A percentile compares a stretch with the other conserved stretches of the same genome.
These are phyloP conservation scores for Aspergillus nidulans DNA, from an alignment of 495 filamentous ascomycete genomes.

Conservation along the genomic window DNA sequence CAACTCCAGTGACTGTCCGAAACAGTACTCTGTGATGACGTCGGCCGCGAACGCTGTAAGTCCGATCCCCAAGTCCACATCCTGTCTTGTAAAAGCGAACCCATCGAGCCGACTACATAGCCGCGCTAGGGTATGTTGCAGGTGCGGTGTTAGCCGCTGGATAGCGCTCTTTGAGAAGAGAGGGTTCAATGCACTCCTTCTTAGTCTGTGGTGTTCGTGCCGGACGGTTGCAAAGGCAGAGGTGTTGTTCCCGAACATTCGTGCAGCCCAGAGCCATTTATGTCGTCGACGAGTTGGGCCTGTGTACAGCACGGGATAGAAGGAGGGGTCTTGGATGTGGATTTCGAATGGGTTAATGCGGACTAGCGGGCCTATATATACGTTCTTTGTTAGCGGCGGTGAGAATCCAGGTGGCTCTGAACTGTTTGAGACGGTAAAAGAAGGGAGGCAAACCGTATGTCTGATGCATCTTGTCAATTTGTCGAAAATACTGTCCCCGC, in stretches of 20 bases:
- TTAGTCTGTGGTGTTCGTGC: slow-evolving; percentile 2
- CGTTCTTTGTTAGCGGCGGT: too few species aligned
- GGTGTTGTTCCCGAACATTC: slow-evolving; percentile 1
- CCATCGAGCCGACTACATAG: slow-evolving; percentile 1
- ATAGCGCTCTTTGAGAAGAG: slow-evolving; percentile 3
- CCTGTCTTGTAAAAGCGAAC: not conserved
- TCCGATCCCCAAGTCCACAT: not conserved
- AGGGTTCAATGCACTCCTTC: not conserved
- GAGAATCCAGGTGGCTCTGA: too few species aligned
- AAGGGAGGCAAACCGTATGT: not conserved
- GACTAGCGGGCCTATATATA: slow-evolving; percentile 4
- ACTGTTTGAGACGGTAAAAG: too few species aligned
- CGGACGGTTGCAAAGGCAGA: slow-evolving; percentile 3
- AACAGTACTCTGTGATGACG: slow-evolving; percentile 7
- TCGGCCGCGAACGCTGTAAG: slow-evolving; percentile 5
- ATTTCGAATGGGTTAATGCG: slow-evolving; percentile 5
- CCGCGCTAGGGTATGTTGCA: not conserved
- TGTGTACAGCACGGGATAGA: slow-evolving; percentile 3
- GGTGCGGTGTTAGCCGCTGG: not conserved
- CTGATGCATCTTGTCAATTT: slow-evolving; percentile 3
- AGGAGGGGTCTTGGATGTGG: slow-evolving; percentile 1
- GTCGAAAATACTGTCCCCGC: slow-evolving; percentile 3
- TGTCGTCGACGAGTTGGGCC: not conserved
- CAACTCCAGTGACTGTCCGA: not conserved
- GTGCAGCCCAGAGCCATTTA: slow-evolving; percentile 2